Percentiles rank a stretch among this genome's conserved stretches.
phyloP scores from a whole-genome alignment of 495 filamentous ascomycete genomes.

The Aspergillus affinis region DNA sequence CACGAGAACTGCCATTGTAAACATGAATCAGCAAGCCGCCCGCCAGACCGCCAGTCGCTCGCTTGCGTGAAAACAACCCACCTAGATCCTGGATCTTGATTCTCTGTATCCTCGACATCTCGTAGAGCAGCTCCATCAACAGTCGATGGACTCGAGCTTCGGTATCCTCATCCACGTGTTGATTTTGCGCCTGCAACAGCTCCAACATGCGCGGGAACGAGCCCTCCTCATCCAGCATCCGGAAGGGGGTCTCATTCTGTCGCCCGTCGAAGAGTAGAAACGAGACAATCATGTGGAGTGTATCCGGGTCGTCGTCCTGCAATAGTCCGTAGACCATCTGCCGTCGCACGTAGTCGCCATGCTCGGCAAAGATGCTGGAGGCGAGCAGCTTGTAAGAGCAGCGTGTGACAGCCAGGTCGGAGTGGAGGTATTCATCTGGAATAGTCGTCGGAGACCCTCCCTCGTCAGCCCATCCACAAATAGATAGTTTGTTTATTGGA shows the following conservation, averaged over 20 bases:
- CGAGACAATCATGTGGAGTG: constrained; percentile 77
- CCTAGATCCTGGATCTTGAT: constrained; percentile 75
- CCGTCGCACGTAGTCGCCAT: constrained; percentile 84
- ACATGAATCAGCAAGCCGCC: neutral
- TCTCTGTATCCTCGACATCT: constrained; percentile 93
- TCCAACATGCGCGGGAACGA: constrained; percentile 81
- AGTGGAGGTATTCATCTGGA: constrained; percentile 74
- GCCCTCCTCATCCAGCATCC: constrained; percentile 82
- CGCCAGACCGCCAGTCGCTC: neutral
- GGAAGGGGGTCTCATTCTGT: constrained; percentile 72
- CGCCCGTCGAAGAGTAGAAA: constrained; percentile 91
- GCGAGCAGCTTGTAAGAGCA: constrained; percentile 81
- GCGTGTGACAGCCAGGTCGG: constrained; percentile 78
- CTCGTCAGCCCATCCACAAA: constrained; percentile 4
- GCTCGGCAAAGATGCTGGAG: constrained; percentile 67
- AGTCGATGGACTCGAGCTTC: constrained; percentile 70
- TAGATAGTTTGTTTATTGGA: neutral
- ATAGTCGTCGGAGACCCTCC: constrained; percentile 3
- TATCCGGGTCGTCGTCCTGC: constrained; percentile 79
- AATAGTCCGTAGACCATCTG: constrained; percentile 91
- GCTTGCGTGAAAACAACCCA: constrained; percentile 31
- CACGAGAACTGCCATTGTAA: constrained; percentile 50
- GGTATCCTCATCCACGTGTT: constrained; percentile 60
- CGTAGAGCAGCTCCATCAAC: constrained; percentile 87
- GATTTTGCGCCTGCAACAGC: constrained; percentile 64